These are phyloP conservation scores for Vitis hybrid DNA, from an alignment of 177 flowering plant genomes.

Conservation along the genomic window DNA sequence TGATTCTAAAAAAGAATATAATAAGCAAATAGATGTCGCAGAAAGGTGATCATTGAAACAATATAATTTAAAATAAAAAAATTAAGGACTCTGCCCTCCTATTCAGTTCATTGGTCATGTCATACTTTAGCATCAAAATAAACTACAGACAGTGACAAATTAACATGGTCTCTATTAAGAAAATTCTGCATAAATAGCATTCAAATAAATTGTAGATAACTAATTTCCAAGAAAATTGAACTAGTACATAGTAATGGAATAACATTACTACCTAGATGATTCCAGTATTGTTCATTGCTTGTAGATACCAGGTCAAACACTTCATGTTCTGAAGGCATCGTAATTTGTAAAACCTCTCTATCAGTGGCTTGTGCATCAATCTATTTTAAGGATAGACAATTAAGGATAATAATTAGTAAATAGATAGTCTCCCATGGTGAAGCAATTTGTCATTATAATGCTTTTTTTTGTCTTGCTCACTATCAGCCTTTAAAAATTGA, in stretches of 20 bases:
- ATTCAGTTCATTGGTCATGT: too few species aligned
- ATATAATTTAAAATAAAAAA: too few species aligned
- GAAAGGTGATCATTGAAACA: too few species aligned
- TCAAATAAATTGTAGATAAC: not conserved
- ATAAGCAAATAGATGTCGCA: too few species aligned
- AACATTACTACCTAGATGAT: constrained; percentile 54
- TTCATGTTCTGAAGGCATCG: constrained; percentile 66
- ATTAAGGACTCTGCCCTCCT: too few species aligned
- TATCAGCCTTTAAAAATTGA: not conserved
- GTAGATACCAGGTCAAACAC: constrained; percentile 39
- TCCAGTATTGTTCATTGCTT: constrained; percentile 45
- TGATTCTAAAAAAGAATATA: too few species aligned
- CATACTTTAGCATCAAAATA: not conserved
- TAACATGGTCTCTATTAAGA: not conserved
- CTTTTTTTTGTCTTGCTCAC: not conserved
- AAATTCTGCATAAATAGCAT: not conserved
- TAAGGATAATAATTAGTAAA: not conserved
- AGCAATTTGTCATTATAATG: not conserved
- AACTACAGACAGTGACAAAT: not conserved
- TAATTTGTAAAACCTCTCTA: constrained; percentile 69
- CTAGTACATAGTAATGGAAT: not conserved
- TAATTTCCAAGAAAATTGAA: not conserved
- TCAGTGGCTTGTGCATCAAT: constrained; percentile 77
- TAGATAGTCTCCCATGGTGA: too few species aligned
- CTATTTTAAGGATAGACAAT: constrained; percentile 29